phyloP scores from a whole-genome alignment of 495 filamentous ascomycete genomes.

The Aspergillus sclerotioniger region DNA sequence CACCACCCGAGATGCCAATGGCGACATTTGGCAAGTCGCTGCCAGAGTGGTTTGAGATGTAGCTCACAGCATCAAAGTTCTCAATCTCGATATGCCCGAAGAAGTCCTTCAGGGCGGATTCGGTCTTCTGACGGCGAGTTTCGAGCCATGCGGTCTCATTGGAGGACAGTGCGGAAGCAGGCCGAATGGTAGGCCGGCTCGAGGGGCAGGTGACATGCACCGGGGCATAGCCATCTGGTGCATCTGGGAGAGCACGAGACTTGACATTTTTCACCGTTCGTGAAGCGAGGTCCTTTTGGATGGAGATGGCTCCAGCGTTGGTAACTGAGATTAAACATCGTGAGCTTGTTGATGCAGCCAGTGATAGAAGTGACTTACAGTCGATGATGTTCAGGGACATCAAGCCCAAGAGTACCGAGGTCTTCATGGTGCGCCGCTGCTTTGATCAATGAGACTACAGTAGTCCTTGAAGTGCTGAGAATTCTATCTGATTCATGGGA shows the following conservation, averaged over 20 bases:
- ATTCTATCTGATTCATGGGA: not conserved
- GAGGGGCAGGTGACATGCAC: constrained; percentile 27
- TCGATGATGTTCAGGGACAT: constrained; percentile 3
- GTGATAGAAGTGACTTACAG: not conserved
- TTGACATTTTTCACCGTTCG: no score
- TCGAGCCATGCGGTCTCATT: constrained; percentile 65
- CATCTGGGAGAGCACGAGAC: constrained; percentile 9
- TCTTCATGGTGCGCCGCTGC: not conserved
- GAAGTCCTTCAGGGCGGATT: constrained; percentile 61
- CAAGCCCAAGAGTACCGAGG: not conserved
- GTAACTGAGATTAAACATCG: constrained; percentile 1
- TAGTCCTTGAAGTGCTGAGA: not conserved
- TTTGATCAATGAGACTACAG: not conserved
- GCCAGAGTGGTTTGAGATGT: constrained; percentile 53
- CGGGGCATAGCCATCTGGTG: constrained; percentile 36
- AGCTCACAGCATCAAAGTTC: constrained; percentile 67
- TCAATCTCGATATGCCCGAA: constrained; percentile 63
- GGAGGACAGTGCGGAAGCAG: constrained; percentile 54
- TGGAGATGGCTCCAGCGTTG: constrained; percentile 2
- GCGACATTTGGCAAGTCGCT: constrained; percentile 58
- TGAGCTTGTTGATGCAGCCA: not conserved
- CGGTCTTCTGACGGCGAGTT: constrained; percentile 41
- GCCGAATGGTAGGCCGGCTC: constrained; percentile 40
- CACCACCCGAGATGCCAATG: constrained; percentile 52
- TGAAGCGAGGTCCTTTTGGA: not conserved